Percentiles rank a stretch among this genome's conserved stretches.
phyloP scores from a whole-genome alignment of 257 asterid genomes.

The Cordia subcordata region DNA sequence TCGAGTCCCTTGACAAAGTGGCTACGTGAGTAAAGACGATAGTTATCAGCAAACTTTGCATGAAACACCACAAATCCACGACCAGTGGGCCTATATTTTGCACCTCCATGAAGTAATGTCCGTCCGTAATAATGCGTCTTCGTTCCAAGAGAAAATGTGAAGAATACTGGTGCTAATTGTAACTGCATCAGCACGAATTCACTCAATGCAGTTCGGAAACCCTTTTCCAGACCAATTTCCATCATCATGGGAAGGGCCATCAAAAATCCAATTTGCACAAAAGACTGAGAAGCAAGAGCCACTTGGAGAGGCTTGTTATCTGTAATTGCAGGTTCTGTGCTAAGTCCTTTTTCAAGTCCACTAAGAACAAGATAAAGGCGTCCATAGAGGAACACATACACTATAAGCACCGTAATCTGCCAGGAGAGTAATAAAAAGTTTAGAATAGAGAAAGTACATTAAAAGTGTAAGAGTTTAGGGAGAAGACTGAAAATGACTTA shows the following conservation, averaged over 20 bases:
- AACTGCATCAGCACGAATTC: slow-evolving; percentile 93
- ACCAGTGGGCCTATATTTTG: slow-evolving; percentile 83
- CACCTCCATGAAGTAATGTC: slow-evolving; percentile 95
- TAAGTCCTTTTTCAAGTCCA: slow-evolving; percentile 80
- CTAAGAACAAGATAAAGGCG: slow-evolving; percentile 94
- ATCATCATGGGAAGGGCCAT: slow-evolving; percentile 99
- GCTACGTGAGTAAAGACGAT: slow-evolving; percentile 93
- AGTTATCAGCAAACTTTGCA: slow-evolving; percentile 92
- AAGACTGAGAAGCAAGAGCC: slow-evolving; percentile 92
- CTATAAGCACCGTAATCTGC: slow-evolving; percentile 94
- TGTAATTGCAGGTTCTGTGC: slow-evolving; percentile 51
- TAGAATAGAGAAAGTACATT: slow-evolving; percentile 12
- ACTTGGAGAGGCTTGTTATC: slow-evolving; percentile 73
- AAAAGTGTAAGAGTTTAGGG: no score
- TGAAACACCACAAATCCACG: slow-evolving; percentile 98
- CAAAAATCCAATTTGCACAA: slow-evolving; percentile 87
- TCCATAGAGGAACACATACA: slow-evolving; percentile 87
- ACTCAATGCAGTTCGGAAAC: slow-evolving; percentile 90
- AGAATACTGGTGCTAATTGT: slow-evolving; percentile 90
- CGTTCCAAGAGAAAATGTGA: slow-evolving; percentile 93
- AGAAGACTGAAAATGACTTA: no score
- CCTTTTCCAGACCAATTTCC: slow-evolving; percentile 95
- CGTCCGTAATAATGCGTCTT: slow-evolving; percentile 95
- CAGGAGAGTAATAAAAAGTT: slow-evolving; percentile 18
- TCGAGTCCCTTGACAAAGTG: slow-evolving; percentile 96